Percentiles rank a stretch among this genome's conserved stretches.
Conservation (phyloP, 495 filamentous ascomycete species). For the Aspergillus kassunensis region DNA sequence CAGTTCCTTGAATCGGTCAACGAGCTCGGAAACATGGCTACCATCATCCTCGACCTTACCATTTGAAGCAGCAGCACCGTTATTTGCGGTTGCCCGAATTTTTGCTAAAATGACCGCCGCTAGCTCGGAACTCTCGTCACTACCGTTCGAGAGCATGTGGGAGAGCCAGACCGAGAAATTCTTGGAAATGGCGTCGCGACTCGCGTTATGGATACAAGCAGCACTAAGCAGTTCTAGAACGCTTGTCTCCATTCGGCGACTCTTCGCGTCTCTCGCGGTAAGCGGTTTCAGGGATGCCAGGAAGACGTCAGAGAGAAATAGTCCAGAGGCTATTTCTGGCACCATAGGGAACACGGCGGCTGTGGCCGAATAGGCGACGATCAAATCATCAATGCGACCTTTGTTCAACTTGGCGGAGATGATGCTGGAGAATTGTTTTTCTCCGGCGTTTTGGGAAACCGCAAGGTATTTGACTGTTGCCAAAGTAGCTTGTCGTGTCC, state of each 20-base stretch:
- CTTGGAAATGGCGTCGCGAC: slow-evolving; percentile 73
- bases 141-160: slow-evolving; percentile 65
- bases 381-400: slow-evolving; percentile 54
- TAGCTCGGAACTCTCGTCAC: slow-evolving; percentile 59
- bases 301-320: slow-evolving; percentile 86
- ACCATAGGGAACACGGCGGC: slow-evolving; percentile 82
- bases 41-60: slow-evolving; percentile 42
- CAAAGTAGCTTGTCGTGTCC: slow-evolving; percentile 71
- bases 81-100: slow-evolving; percentile 50
- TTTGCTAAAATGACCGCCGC: slow-evolving; percentile 87
- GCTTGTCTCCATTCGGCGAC: slow-evolving; percentile 72
- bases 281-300: slow-evolving; percentile 63
- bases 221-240: slow-evolving; percentile 84
- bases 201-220: slow-evolving; percentile 76
- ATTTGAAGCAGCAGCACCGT: slow-evolving; percentile 32
- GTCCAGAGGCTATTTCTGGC: slow-evolving; percentile 59
- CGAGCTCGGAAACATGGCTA: slow-evolving; percentile 65
- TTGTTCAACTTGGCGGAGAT: slow-evolving; percentile 53
- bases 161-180: slow-evolving; percentile 81
- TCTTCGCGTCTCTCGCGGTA: slow-evolving; percentile 69
- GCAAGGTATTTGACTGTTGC: slow-evolving; percentile 77
- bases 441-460: slow-evolving; percentile 63
- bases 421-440: slow-evolving; percentile 61
- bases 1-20: slow-evolving; percentile 72
- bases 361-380: slow-evolving; percentile 83